phyloP scores from a whole-genome alignment of 1,284 basidiomycete species.

The Vanrija sp. region DNA sequence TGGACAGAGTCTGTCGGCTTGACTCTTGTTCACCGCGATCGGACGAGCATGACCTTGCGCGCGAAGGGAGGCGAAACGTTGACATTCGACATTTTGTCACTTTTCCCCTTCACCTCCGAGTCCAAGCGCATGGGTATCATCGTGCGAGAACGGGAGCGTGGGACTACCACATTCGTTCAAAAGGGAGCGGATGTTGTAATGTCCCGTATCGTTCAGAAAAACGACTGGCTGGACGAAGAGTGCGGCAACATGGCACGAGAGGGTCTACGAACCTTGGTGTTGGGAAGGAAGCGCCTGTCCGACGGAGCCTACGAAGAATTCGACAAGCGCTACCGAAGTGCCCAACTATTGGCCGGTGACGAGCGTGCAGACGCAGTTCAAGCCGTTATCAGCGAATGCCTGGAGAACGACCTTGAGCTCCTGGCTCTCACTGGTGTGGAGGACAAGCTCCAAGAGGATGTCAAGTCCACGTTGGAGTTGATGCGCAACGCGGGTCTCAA shows the following conservation, averaged over 20 bases:
- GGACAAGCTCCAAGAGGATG: constrained; percentile 96
- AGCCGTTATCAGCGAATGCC: constrained; percentile 64
- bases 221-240: constrained; percentile 99
- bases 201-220: constrained; percentile 87
- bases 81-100: constrained; percentile 79
- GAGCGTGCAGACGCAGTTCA: constrained; percentile 77
- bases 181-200: constrained; percentile 99
- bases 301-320: constrained; percentile 69
- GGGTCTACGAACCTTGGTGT: constrained; percentile 87
- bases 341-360: constrained; percentile 66
- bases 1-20: constrained; percentile 96
- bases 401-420: constrained; percentile 88
- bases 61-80: constrained; percentile 62
- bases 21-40: constrained; percentile 79
- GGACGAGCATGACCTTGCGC: constrained; percentile 75
- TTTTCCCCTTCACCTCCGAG: constrained; percentile 98
- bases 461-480: constrained; percentile 87
- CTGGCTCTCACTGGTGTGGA: constrained; percentile 95
- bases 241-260: constrained; percentile 98
- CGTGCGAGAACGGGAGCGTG: constrained; percentile 69
- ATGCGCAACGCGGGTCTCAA: constrained; percentile 94
- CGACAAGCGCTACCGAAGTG: constrained; percentile 68
- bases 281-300: constrained; percentile 75
- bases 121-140: constrained; percentile 99
- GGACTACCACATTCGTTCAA: constrained; percentile 84